These are phyloP conservation scores for Eucalyptus albens DNA, from an alignment of 345 rosid species.

Conservation along the genomic window DNA sequence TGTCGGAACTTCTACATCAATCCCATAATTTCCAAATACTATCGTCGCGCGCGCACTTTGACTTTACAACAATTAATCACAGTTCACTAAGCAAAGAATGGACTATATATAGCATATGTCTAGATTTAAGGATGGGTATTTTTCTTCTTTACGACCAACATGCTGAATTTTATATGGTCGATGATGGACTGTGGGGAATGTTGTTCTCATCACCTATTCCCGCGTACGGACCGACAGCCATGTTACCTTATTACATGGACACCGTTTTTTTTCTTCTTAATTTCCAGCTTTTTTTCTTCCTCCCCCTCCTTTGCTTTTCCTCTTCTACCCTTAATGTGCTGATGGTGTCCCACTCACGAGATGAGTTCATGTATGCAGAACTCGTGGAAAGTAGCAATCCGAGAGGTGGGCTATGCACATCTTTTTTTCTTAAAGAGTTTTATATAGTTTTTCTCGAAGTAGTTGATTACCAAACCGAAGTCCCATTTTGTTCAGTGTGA, in stretches of 20 bases:
- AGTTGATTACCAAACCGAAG: constrained; percentile 4
- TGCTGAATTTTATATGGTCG: neutral
- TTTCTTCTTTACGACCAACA: neutral
- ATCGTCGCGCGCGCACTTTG: neutral
- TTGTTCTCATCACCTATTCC: neutral
- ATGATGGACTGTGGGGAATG: neutral
- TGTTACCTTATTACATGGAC: neutral
- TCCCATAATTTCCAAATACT: neutral
- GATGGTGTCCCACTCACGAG: neutral
- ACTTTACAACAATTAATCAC: neutral
- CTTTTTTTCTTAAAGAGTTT: neutral
- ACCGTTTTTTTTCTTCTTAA: neutral
- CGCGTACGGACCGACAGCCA: neutral
- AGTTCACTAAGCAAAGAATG: neutral
- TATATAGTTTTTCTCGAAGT: neutral
- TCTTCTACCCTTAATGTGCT: neutral
- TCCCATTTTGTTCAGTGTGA: neutral
- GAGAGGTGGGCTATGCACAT: neutral
- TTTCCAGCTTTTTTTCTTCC: neutral
- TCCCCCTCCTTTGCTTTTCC: neutral
- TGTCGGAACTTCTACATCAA: neutral
- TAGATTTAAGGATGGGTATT: neutral
- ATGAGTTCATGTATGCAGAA: neutral
- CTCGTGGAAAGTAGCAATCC: neutral
- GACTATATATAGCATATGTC: neutral